Percentiles rank a stretch among this genome's conserved stretches.
These are phyloP conservation scores for Apiotrichum siamense DNA, from an alignment of 1,284 basidiomycete species.

Conservation along the genomic window DNA sequence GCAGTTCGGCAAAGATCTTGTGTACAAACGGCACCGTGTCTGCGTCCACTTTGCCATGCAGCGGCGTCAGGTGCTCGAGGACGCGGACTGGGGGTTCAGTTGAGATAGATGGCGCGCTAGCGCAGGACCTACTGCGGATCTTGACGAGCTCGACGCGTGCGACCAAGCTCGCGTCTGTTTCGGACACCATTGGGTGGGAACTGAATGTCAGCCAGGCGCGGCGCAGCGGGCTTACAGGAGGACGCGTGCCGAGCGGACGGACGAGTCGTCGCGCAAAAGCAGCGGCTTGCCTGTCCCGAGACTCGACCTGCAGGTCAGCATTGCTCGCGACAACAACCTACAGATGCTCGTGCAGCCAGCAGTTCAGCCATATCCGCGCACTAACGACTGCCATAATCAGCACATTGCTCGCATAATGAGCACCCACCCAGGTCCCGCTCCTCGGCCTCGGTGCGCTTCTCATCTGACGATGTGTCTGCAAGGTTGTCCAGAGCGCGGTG, in stretches of 20 bases:
- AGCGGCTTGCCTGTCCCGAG: slow-evolving; percentile 84
- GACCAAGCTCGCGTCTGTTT: slow-evolving; percentile 79
- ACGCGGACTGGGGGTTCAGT: slow-evolving; percentile 61
- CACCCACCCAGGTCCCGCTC: slow-evolving; percentile 72
- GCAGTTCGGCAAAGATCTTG: slow-evolving; percentile 65
- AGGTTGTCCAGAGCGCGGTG: slow-evolving; percentile 85
- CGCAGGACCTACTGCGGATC: slow-evolving; percentile 49
- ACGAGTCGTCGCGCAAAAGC: slow-evolving; percentile 78
- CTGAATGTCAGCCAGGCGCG: slow-evolving; percentile 19
- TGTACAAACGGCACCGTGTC: slow-evolving; percentile 78
- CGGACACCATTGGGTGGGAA: slow-evolving; percentile 72
- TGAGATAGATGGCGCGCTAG: neutral
- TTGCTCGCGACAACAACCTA: slow-evolving; percentile 12
- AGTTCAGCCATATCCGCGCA: slow-evolving; percentile 85
- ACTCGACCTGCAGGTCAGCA: slow-evolving; percentile 60
- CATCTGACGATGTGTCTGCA: slow-evolving; percentile 52
- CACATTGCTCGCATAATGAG: slow-evolving; percentile 4
- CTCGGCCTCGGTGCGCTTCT: slow-evolving; percentile 67
- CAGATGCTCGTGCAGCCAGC: slow-evolving; percentile 55
- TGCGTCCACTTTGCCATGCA: slow-evolving; percentile 79
- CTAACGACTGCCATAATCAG: slow-evolving; percentile 61
- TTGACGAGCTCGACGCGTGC: slow-evolving; percentile 82
- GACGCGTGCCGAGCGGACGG: slow-evolving; percentile 73
- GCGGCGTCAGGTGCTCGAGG: slow-evolving; percentile 75
- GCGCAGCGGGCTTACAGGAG: slow-evolving; percentile 57